Evolutionary conservation across 371 early-diverging fungal species (phyloP).

Genomic region (Nosema muscidifuracis): DNA sequence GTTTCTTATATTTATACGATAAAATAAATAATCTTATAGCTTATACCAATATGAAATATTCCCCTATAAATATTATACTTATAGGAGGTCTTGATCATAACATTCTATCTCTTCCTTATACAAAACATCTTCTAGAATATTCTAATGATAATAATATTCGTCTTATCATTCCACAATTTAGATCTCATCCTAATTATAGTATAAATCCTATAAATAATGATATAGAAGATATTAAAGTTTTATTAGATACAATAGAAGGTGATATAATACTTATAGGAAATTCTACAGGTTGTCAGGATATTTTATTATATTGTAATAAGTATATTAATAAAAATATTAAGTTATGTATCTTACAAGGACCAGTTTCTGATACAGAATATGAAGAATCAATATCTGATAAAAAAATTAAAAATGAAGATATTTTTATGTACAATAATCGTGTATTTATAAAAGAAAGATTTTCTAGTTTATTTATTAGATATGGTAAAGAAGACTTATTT

Average conservation of each 20-base stretch:
- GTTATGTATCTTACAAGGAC: conserved; percentile 52
- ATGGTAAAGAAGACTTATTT: conserved; percentile 59
- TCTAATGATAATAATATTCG: conserved; percentile 16
- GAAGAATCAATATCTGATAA: conserved; percentile 32
- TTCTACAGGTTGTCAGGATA: conserved; percentile 61
- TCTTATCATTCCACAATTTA: conserved; percentile 41
- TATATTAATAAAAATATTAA: conserved; percentile 4
- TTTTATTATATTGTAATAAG: conserved; percentile 39
- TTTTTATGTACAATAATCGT: conserved; percentile 16
- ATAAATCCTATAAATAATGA: conserved; percentile 33
- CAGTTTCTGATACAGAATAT: conserved; percentile 63
- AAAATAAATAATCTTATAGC: conserved; percentile 5
- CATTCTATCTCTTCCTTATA: conserved; percentile 10
- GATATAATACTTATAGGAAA: conserved; percentile 55
- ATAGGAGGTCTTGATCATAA: conserved; percentile 34
- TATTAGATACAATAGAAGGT: background rate
- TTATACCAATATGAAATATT: conserved; percentile 24
- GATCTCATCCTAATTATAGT: conserved; percentile 39
- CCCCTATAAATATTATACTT: conserved; percentile 17
- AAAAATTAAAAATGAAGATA: conserved; percentile 12
- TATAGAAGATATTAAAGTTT: conserved; percentile 23
- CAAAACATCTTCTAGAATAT: conserved; percentile 1
- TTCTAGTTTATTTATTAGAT: conserved; percentile 35
- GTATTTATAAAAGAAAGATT: conserved; percentile 38
- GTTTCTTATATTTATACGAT: conserved; percentile 34